phyloP scores from a whole-genome alignment of 2,329 filamentous ascomycete genomes.

The Colletotrichum lentis region DNA sequence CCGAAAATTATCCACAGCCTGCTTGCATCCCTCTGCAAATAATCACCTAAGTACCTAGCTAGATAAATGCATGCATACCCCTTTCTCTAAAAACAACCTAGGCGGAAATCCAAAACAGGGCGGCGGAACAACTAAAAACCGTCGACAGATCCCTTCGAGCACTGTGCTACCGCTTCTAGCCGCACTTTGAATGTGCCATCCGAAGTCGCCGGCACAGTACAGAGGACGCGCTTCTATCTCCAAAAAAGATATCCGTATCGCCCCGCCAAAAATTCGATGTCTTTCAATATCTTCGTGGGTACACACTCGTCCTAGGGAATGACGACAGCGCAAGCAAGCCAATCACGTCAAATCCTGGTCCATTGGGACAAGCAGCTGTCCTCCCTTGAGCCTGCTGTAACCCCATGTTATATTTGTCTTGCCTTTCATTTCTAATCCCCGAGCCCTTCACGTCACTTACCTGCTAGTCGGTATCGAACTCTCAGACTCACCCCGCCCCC shows the following conservation, averaged over 20 bases:
- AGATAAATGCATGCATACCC: neutral
- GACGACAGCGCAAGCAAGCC: conserved; percentile 35
- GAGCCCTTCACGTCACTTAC: conserved; percentile 12
- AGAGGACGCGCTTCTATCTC: conserved; percentile 20
- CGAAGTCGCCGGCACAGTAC: conserved; percentile 33
- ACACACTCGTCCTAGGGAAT: conserved; percentile 27
- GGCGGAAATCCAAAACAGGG: neutral
- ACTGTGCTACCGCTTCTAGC: conserved; percentile 27
- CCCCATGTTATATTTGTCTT: neutral
- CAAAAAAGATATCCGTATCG: conserved; percentile 24
- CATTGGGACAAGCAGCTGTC: conserved; percentile 1
- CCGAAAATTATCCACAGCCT: too few relatives aligned
- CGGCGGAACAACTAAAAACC: conserved; percentile 35
- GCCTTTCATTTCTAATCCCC: conserved; percentile 3
- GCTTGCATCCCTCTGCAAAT: conserved; percentile 3
- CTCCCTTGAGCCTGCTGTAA: conserved; percentile 10
- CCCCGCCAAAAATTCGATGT: conserved; percentile 33
- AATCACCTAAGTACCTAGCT: neutral
- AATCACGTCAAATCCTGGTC: conserved; percentile 23
- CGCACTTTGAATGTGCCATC: conserved; percentile 7
- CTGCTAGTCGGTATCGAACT: conserved; percentile 19
- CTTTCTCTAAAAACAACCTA: neutral
- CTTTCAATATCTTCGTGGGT: conserved; percentile 35
- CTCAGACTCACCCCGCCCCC: conserved; percentile 17
- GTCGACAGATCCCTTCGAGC: neutral